phyloP scores from a whole-genome alignment of 179 eudicot species.

The Spinacia oleracea region DNA sequence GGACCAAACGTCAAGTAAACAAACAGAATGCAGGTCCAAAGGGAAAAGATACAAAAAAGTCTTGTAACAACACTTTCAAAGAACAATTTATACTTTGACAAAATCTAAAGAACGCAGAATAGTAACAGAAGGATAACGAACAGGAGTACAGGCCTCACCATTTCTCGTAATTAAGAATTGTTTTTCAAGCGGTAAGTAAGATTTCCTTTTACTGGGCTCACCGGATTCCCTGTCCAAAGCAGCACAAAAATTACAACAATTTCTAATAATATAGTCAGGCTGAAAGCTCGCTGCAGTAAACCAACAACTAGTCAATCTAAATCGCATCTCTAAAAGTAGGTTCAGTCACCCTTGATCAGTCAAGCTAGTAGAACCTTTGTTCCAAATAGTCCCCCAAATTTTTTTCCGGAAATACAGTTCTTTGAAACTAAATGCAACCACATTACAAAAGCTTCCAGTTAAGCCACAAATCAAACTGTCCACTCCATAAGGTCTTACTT shows the following conservation, averaged over 20 bases:
- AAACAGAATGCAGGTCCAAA: background rate
- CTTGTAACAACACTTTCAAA: background rate
- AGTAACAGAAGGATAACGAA: background rate
- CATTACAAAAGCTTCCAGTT: background rate
- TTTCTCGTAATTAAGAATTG: slow-evolving; percentile 88
- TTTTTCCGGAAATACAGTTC: background rate
- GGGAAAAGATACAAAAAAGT: background rate
- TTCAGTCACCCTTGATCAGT: background rate
- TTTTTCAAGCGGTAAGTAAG: slow-evolving; percentile 70
- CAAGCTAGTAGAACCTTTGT: background rate
- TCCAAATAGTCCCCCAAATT: background rate
- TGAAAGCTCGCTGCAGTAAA: background rate
- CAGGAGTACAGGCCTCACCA: slow-evolving; percentile 49
- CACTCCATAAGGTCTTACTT: background rate
- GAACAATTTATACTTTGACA: too few species aligned
- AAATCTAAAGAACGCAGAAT: background rate
- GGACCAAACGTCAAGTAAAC: background rate
- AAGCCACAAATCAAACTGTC: background rate
- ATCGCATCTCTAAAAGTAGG: background rate
- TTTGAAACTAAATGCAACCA: background rate
- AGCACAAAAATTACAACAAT: background rate
- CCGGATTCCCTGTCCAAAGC: slow-evolving; percentile 76
- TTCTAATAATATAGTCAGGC: background rate
- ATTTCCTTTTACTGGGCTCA: slow-evolving; percentile 78
- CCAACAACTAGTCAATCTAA: background rate